Evolutionary conservation across 2,329 filamentous ascomycete species (phyloP).

Genomic region (Exophiala aquamarina): DNA sequence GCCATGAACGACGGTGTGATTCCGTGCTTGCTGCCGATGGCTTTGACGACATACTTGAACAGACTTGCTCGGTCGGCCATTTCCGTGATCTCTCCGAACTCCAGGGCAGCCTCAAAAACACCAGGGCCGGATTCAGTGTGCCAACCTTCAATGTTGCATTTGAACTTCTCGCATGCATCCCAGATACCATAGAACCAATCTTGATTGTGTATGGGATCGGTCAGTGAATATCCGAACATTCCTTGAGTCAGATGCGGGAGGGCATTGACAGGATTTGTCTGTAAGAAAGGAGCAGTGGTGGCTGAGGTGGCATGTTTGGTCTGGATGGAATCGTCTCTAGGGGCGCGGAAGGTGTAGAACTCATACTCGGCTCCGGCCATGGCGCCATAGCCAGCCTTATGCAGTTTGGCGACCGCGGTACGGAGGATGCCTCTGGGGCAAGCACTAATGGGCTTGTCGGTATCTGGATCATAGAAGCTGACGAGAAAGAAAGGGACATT

Average conservation of each 20-base stretch:
- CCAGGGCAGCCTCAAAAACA: slow-evolving; percentile 89
- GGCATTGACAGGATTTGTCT: slow-evolving; percentile 68
- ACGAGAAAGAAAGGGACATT: slow-evolving; percentile 83
- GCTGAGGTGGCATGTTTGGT: slow-evolving; percentile 60
- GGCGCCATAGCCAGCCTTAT: slow-evolving; percentile 69
- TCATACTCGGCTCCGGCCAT: slow-evolving; percentile 96
- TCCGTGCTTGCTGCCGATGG: slow-evolving; percentile 78
- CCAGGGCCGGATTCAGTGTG: slow-evolving; percentile 92
- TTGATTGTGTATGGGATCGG: slow-evolving; percentile 82
- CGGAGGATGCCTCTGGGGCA: slow-evolving; percentile 77
- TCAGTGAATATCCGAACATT: slow-evolving; percentile 95
- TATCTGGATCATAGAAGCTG: slow-evolving; percentile 80
- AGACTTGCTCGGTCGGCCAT: slow-evolving; percentile 92
- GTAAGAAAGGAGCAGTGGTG: slow-evolving; percentile 72
- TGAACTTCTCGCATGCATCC: slow-evolving; percentile 73
- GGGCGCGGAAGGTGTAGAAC: slow-evolving; percentile 85
- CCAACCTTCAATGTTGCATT: slow-evolving; percentile 86
- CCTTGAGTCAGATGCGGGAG: slow-evolving; percentile 82
- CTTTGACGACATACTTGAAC: slow-evolving; percentile 95
- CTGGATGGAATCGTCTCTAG: slow-evolving; percentile 45
- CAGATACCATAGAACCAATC: slow-evolving; percentile 91
- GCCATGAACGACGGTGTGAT: slow-evolving; percentile 99
- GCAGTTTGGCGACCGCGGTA: slow-evolving; percentile 66
- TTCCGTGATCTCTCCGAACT: slow-evolving; percentile 80
- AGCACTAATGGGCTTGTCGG: slow-evolving; percentile 67